Conservation (phyloP, 352 stramenopile genomes). For the Phytophthora fragariae region DNA sequence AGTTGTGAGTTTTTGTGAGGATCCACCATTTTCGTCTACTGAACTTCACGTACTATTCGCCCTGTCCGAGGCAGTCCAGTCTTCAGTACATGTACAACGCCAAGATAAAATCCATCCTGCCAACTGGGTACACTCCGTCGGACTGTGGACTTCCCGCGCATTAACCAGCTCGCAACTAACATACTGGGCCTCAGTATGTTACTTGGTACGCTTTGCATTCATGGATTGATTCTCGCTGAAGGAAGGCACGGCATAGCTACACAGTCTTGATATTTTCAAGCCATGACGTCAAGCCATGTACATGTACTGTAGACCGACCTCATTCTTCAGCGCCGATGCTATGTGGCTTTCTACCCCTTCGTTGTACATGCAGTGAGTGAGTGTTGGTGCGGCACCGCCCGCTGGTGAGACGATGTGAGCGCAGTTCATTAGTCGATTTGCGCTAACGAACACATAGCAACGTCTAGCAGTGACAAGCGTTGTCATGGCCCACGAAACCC, state of each 20-base stretch:
- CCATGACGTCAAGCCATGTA: constrained; percentile 24
- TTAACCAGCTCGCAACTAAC: background rate
- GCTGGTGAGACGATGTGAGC: constrained; percentile 1
- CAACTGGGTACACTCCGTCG: constrained; percentile 27
- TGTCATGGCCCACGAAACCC: constrained; percentile 30
- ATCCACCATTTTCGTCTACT: constrained; percentile 27
- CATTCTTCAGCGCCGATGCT: background rate
- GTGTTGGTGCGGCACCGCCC: constrained; percentile 33
- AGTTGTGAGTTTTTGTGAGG: no score
- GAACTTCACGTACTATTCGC: background rate
- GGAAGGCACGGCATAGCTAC: constrained; percentile 22
- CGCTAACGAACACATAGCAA: constrained; percentile 12
- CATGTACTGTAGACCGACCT: background rate
- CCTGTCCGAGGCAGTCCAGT: background rate
- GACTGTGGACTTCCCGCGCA: background rate
- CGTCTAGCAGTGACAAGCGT: constrained; percentile 3
- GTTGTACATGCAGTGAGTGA: constrained; percentile 14
- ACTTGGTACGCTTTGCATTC: constrained; percentile 4
- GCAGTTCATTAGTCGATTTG: constrained; percentile 34
- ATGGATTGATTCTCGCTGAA: constrained; percentile 19
- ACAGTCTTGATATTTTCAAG: constrained; percentile 40
- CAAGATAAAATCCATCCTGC: constrained; percentile 28
- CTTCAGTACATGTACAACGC: background rate
- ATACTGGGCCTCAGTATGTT: background rate
- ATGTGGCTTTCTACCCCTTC: constrained; percentile 4